These are phyloP conservation scores for Trypanosoma vivax DNA, from an alignment of 208 protist genomes.

Conservation along the genomic window DNA sequence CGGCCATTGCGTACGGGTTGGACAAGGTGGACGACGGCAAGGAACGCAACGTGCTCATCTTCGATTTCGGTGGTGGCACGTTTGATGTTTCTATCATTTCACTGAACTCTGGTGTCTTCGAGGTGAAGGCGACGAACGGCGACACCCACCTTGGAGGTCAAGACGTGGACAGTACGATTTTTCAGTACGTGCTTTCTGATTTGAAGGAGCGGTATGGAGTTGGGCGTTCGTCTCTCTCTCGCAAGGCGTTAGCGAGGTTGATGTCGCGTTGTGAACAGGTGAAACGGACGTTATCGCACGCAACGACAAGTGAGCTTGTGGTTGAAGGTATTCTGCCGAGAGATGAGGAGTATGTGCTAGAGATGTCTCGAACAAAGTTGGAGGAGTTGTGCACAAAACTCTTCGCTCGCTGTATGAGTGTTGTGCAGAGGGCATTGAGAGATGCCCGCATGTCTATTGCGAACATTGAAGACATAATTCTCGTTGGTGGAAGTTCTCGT, in stretches of 20 bases:
- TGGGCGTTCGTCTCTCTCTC: constrained; percentile 24
- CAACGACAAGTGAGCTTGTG: constrained; percentile 87
- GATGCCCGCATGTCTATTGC: constrained; percentile 81
- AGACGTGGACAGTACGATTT: constrained; percentile 41
- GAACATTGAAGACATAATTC: constrained; percentile 87
- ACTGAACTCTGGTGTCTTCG: constrained; percentile 97
- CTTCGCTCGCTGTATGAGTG: constrained; percentile 73
- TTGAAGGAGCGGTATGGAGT: constrained; percentile 90
- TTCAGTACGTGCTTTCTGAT: constrained; percentile 92
- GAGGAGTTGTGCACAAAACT: constrained; percentile 92
- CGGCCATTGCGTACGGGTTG: constrained; percentile 95
- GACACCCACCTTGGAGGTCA: constrained; percentile 99
- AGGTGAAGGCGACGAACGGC: constrained; percentile 96
- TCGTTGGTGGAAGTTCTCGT: constrained; percentile 95
- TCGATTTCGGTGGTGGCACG: constrained; percentile 95
- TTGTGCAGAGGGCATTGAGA: constrained; percentile 79
- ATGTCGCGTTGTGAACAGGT: constrained; percentile 82
- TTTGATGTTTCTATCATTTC: constrained; percentile 97
- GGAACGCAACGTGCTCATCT: constrained; percentile 88
- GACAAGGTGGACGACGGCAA: constrained; percentile 69
- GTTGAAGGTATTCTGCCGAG: constrained; percentile 93
- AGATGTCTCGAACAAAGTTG: constrained; percentile 95
- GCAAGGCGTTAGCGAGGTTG: constrained; percentile 46
- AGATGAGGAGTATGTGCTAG: constrained; percentile 94
- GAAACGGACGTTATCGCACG: constrained; percentile 95